Percentiles rank a stretch among this genome's conserved stretches.
These are phyloP conservation scores for Hippophae gyantsensis DNA, from an alignment of 306 rosid genomes.

Conservation along the genomic window DNA sequence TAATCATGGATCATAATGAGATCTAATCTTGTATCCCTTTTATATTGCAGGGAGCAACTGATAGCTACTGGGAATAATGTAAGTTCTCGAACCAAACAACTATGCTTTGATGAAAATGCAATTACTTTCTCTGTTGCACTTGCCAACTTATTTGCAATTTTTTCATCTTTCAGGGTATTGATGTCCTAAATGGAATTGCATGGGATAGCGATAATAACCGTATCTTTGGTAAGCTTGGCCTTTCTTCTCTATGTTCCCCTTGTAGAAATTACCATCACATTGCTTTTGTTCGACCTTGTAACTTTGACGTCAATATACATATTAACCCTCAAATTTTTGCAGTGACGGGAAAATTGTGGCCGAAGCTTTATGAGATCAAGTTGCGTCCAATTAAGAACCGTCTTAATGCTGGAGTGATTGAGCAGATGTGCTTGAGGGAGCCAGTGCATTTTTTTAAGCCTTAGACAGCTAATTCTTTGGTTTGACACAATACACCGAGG, in stretches of 20 bases:
- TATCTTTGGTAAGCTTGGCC: conserved; percentile 49
- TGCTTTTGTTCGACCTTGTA: too few species aligned
- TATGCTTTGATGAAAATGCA: background rate
- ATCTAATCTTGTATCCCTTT: conserved; percentile 8
- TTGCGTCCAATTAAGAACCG: conserved; percentile 29
- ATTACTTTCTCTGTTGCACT: background rate
- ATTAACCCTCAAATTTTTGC: conserved; percentile 18
- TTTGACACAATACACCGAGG: background rate
- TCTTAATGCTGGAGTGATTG: conserved; percentile 27
- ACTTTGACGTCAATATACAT: background rate
- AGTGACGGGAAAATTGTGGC: conserved; percentile 98
- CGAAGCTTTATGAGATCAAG: conserved; percentile 69
- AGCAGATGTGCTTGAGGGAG: conserved; percentile 46
- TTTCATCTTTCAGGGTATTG: conserved; percentile 33
- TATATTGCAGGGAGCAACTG: conserved; percentile 40
- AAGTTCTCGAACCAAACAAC: conserved; percentile 28
- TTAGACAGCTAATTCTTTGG: conserved; percentile 4
- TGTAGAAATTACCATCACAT: too few species aligned
- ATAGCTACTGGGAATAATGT: conserved; percentile 42
- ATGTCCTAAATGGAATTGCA: conserved; percentile 90
- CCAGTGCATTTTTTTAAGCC: conserved; percentile 26
- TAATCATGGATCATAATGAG: too few species aligned
- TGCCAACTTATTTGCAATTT: conserved; percentile 10
- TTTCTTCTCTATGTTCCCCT: too few species aligned
- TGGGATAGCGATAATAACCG: conserved; percentile 59